These are phyloP conservation scores for Termitomyces sp. DNA, from an alignment of 768 basidiomycete species.

Conservation along the genomic window DNA sequence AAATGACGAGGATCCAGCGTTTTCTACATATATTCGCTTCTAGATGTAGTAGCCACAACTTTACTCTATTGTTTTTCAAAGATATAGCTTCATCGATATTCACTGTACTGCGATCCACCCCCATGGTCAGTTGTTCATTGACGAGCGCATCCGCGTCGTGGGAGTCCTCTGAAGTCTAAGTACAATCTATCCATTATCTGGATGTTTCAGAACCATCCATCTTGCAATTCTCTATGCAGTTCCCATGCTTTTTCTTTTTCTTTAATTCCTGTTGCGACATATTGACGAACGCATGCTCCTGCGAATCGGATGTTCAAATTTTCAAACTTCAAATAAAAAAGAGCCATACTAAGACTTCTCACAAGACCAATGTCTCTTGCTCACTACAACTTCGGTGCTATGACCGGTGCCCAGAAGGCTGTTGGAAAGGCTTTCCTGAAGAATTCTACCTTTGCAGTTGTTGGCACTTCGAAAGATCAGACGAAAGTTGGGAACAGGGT, in stretches of 20 bases:
- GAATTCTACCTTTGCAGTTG: conserved; percentile 66
- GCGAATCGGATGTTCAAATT: conserved; percentile 6
- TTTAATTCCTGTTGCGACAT: conserved; percentile 2
- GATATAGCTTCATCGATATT: neutral
- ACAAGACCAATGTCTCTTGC: conserved; percentile 14
- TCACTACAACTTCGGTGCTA: conserved; percentile 11
- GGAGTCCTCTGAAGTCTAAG: neutral
- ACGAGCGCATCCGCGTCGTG: neutral
- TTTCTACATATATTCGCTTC: neutral
- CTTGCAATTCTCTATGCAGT: too few species aligned
- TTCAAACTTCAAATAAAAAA: too few species aligned
- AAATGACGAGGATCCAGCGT: neutral
- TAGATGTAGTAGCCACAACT: too few species aligned
- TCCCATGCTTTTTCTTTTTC: too few species aligned
- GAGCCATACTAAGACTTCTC: conserved; percentile 1
- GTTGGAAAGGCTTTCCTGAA: conserved; percentile 59
- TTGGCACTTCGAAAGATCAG: conserved; percentile 79
- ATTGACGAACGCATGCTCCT: conserved; percentile 5
- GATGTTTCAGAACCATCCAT: neutral
- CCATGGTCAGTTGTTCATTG: neutral
- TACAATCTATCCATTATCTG: neutral
- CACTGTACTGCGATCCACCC: neutral
- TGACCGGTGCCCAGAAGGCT: conserved; percentile 18
- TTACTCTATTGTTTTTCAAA: neutral
- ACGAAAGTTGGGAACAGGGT: conserved; percentile 79